phyloP scores from a whole-genome alignment of 257 asterid species.

The Ajuga chamaepitys region DNA sequence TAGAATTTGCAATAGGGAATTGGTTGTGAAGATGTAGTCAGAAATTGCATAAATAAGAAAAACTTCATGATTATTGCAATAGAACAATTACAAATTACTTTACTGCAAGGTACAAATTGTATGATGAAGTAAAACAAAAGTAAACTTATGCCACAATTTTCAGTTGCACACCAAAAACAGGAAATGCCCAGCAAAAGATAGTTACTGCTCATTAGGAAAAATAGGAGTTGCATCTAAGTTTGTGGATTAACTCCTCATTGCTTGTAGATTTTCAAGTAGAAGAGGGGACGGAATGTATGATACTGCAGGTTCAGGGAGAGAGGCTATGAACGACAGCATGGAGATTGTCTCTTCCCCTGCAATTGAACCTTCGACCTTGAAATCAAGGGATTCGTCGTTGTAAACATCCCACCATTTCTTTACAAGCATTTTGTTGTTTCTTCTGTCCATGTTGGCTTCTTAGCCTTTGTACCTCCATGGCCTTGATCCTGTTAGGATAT shows the following conservation, averaged over 20 bases:
- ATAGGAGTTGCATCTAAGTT: not conserved
- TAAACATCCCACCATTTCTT: conserved; percentile 61
- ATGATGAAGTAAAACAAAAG: conserved; percentile 5
- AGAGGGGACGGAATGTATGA: conserved; percentile 52
- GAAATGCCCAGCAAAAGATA: conserved; percentile 14
- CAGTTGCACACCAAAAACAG: conserved; percentile 14
- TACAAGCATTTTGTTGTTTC: conserved; percentile 42
- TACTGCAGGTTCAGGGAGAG: conserved; percentile 36
- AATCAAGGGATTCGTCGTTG: conserved; percentile 40
- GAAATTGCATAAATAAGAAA: not conserved
- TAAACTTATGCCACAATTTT: conserved; percentile 8
- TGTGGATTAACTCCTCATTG: not conserved
- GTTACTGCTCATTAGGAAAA: conserved; percentile 5
- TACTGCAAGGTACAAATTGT: conserved; percentile 4
- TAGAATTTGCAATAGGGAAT: too few species aligned
- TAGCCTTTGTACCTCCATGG: conserved; percentile 60
- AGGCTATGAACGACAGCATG: conserved; percentile 28
- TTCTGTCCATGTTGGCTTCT: conserved; percentile 53
- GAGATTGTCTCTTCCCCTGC: conserved; percentile 26
- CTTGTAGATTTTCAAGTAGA: conserved; percentile 29
- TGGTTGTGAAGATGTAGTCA: not conserved
- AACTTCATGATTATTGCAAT: not conserved
- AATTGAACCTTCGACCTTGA: conserved; percentile 33
- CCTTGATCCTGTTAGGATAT: conserved; percentile 30
- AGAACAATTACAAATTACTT: not conserved